phyloP scores from a whole-genome alignment of 2,329 filamentous ascomycete species.

The Talaromyces sp. region DNA sequence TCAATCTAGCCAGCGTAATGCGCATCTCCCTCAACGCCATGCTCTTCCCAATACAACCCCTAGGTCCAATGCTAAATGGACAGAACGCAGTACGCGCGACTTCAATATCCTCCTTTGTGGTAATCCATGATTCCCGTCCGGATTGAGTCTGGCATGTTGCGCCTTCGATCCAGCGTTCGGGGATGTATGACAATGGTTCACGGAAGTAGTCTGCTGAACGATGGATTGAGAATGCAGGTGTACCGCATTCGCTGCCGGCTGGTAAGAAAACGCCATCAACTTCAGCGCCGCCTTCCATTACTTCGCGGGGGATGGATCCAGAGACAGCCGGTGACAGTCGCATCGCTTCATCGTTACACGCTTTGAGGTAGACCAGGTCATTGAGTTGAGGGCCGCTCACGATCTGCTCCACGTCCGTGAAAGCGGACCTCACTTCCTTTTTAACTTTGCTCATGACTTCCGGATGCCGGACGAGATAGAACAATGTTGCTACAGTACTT shows the following conservation, averaged over 20 bases:
- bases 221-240: slow-evolving; percentile 64
- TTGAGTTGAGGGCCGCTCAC: slow-evolving; percentile 31
- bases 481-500: slow-evolving; percentile 44
- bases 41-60: slow-evolving; percentile 41
- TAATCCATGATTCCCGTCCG: slow-evolving; percentile 27
- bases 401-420: slow-evolving; percentile 35
- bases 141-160: slow-evolving; percentile 36
- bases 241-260: slow-evolving; percentile 58
- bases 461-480: slow-evolving; percentile 37
- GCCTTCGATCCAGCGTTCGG: slow-evolving; percentile 61
- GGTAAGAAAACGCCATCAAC: slow-evolving; percentile 36
- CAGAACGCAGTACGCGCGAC: slow-evolving; percentile 65
- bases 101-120: slow-evolving; percentile 47
- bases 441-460: slow-evolving; percentile 27
- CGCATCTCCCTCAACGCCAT: slow-evolving; percentile 42
- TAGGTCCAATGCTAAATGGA: slow-evolving; percentile 47
- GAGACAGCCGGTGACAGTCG: slow-evolving; percentile 38
- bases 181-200: slow-evolving; percentile 53
- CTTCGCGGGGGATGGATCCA: slow-evolving; percentile 35
- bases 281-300: slow-evolving; percentile 33
- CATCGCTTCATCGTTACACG: slow-evolving; percentile 40
- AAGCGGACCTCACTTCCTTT: slow-evolving; percentile 33
- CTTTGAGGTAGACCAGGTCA: slow-evolving; percentile 36
- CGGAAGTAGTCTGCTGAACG: slow-evolving; percentile 61
- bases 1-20: slow-evolving; percentile 34